Base-by-base conservation (phyloP, 2,329 filamentous ascomycete genomes). In the Penicillium sp. region DNA sequence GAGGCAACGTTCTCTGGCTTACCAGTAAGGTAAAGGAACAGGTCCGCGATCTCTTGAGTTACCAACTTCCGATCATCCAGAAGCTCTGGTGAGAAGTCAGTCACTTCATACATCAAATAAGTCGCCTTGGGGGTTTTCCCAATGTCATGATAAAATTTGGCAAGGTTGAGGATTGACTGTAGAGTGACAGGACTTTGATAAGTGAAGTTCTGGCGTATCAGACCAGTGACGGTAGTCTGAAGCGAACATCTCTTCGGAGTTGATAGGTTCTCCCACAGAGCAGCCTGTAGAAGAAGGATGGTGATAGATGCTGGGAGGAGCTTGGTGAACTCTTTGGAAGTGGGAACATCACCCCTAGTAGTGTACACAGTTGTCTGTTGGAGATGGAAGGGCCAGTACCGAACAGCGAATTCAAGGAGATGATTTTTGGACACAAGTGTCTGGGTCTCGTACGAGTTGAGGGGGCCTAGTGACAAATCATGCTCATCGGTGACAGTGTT, bases 301-400 rank as follows among this genome's bases (percentile, higher is more conserved):
- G 70, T 68, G 0, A 75, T 73, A 2, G 71, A 73, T 4, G 71
- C 66, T 1, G 81, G 79, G 48, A 83, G 75, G 10, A 77, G 64
- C 23, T 73, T 74, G 49, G 74, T 73, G 43, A 83, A 68, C 24
- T 80, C 78, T n/a, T 73, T 67, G 2, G 74, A 70, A 3, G 78
- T 63, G 29, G 75, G 72, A 32, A 71, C 67, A 5, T 76, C 72
- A 12, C 66, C 66, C 7, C 68, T 62, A 2, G 66, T 66, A 26
- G 68, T 69, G 32, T 71, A 73, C 33, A 70, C 65, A 17, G 75
- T 63, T 0, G 76, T 75, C 13, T 72, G 73, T 42, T 71, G 70
- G 30, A 80, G 69, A 54, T 82, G 77, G 6, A 65, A 65, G 20
- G 75, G 62, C 72, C 79, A 81, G 65, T 79, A 78, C 18, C 74